Conservation (phyloP, 345 rosid species). For the Zanthoxylum bungeanum region DNA sequence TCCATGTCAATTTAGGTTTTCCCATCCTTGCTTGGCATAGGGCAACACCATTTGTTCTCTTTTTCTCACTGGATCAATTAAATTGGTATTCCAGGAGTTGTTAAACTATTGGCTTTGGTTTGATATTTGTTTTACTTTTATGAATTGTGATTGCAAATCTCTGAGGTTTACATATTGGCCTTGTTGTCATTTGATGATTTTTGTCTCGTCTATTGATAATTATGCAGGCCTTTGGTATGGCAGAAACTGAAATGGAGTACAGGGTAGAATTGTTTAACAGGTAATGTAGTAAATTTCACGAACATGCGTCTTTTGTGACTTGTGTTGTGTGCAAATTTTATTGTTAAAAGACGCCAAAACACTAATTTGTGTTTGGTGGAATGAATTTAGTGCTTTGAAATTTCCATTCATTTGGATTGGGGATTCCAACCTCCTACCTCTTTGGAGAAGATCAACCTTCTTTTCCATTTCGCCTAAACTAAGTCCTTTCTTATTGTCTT, state of each 20-base stretch:
- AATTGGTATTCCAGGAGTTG: neutral
- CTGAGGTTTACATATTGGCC: neutral
- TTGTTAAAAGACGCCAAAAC: no score
- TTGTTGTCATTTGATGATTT: neutral
- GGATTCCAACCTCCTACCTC: neutral
- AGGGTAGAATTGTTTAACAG: slow-evolving; percentile 92
- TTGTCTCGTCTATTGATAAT: slow-evolving; percentile 18
- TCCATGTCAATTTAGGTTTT: no score
- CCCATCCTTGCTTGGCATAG: no score
- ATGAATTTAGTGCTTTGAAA: neutral
- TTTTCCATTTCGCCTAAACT: no score
- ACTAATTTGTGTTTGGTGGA: neutral
- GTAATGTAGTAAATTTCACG: no score
- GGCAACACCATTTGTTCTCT: no score
- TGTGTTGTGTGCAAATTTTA: no score
- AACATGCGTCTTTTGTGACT: no score
- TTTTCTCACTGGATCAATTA: no score
- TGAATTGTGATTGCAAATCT: neutral
- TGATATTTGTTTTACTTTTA: slow-evolving; percentile 1
- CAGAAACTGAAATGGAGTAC: slow-evolving; percentile 92
- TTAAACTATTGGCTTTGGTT: neutral
- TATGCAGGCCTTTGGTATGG: slow-evolving; percentile 84
- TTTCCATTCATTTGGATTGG: neutral
- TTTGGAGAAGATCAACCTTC: no score
- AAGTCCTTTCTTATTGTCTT: slow-evolving; percentile 9